These are phyloP conservation scores for Chlorella ohadii DNA, from an alignment of 139 green algal genomes.

Conservation along the genomic window DNA sequence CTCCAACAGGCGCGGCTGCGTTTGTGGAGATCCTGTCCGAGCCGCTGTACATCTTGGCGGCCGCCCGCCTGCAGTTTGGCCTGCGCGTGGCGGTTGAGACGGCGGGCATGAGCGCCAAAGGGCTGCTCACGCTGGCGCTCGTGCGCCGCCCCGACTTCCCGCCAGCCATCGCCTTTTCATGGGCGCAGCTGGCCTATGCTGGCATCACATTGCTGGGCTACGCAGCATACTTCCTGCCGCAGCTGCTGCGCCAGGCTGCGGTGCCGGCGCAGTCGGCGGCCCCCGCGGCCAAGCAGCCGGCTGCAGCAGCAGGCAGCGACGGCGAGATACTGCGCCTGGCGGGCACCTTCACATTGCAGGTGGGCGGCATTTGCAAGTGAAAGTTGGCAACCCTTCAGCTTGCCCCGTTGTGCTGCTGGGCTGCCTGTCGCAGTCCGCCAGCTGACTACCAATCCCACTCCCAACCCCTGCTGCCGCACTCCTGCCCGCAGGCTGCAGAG, in stretches of 20 bases:
- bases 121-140: slow-evolving; percentile 59
- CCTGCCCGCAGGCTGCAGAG: slow-evolving; percentile 63
- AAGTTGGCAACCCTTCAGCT: too few species aligned
- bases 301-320: neutral
- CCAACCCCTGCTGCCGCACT: neutral
- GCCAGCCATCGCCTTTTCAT: slow-evolving; percentile 65
- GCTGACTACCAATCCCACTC: neutral
- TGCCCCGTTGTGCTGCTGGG: neutral
- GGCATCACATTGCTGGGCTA: slow-evolving; percentile 56
- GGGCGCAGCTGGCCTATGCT: slow-evolving; percentile 69
- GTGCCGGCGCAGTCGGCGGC: neutral
- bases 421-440: neutral
- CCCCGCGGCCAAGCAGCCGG: neutral
- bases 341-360: slow-evolving; percentile 60
- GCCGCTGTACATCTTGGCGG: slow-evolving; percentile 83
- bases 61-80: slow-evolving; percentile 64
- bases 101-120: slow-evolving; percentile 56
- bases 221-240: slow-evolving; percentile 21
- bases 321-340: slow-evolving; percentile 9
- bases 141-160: slow-evolving; percentile 28
- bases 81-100: slow-evolving; percentile 73
- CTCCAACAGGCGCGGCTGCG: slow-evolving; percentile 62
- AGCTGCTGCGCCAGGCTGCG: neutral
- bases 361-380: neutral
- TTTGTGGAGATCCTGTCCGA: slow-evolving; percentile 76